phyloP scores from a whole-genome alignment of 2,329 filamentous ascomycete genomes.

The Parascedosporium putredinis region DNA sequence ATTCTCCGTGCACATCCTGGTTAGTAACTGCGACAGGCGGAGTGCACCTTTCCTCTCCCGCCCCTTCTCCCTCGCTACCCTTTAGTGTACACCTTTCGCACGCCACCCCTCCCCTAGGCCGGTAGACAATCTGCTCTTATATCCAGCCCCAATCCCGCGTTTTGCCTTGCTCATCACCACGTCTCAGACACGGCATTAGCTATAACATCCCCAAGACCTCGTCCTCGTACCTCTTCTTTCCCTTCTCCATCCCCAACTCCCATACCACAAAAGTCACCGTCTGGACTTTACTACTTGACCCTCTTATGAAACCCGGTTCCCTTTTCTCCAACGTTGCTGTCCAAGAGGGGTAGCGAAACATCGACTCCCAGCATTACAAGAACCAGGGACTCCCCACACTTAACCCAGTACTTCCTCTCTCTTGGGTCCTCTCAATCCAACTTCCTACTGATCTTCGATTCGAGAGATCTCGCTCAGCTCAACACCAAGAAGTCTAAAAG shows the following conservation, averaged over 20 bases:
- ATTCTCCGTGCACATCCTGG: conserved; percentile 7
- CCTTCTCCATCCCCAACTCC: background rate
- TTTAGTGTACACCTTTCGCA: background rate
- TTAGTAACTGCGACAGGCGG: background rate
- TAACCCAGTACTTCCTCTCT: conserved; percentile 2
- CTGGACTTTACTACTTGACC: background rate
- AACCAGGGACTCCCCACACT: conserved; percentile 8
- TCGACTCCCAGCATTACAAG: conserved; percentile 6
- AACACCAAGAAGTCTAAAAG: background rate
- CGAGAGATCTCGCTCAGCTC: background rate
- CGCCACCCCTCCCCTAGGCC: conserved; percentile 1
- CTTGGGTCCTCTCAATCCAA: conserved; percentile 6
- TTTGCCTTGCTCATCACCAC: conserved; percentile 7
- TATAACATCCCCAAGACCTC: background rate
- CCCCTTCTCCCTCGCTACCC: background rate
- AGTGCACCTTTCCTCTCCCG: background rate
- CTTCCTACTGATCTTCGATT: conserved; percentile 5
- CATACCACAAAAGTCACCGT: background rate
- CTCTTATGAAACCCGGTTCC: conserved; percentile 5
- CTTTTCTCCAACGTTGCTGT: background rate
- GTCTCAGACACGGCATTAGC: conserved; percentile 8
- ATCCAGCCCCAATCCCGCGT: conserved; percentile 7
- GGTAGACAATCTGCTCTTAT: conserved; percentile 1
- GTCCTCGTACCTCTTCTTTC: background rate
- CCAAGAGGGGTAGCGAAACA: background rate